Percentiles rank a stretch among this genome's conserved stretches.
These are phyloP conservation scores for Xylona heveae DNA, from an alignment of 495 filamentous ascomycete genomes.

Conservation along the genomic window DNA sequence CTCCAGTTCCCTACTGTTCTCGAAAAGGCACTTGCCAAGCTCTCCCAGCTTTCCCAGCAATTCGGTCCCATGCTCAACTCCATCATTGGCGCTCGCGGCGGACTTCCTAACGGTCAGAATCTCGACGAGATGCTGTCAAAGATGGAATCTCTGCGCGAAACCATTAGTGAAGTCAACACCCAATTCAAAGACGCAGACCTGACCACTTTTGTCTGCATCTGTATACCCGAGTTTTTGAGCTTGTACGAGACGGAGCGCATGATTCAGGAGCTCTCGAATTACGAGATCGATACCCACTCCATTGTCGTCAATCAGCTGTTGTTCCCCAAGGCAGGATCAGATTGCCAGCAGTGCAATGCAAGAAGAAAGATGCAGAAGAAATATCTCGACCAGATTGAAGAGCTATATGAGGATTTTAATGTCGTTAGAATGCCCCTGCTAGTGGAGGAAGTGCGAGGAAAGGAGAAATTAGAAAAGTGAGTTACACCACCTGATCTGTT, in stretches of 20 bases:
- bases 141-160: slow-evolving; percentile 78
- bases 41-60: slow-evolving; percentile 80
- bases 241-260: slow-evolving; percentile 98
- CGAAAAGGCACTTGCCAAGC: slow-evolving; percentile 91
- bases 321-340: slow-evolving; percentile 69
- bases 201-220: slow-evolving; percentile 96
- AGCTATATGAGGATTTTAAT: slow-evolving; percentile 98
- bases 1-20: slow-evolving; percentile 96
- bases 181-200: slow-evolving; percentile 95
- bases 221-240: slow-evolving; percentile 92
- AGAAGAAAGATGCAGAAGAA: slow-evolving; percentile 98
- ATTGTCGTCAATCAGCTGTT: slow-evolving; percentile 98
- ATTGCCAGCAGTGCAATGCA: slow-evolving; percentile 90
- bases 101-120: slow-evolving; percentile 76
- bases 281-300: slow-evolving; percentile 85
- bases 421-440: slow-evolving; percentile 94
- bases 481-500: slow-evolving; percentile 12
- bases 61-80: slow-evolving; percentile 94
- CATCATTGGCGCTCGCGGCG: slow-evolving; percentile 61
- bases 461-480: slow-evolving; percentile 72
- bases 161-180: slow-evolving; percentile 86
- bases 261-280: slow-evolving; percentile 92
- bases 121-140: slow-evolving; percentile 81
- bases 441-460: slow-evolving; percentile 86
- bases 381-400: slow-evolving; percentile 92